A percentile compares a stretch with the other conserved stretches of the same genome.
Evolutionary conservation across 2,329 filamentous ascomycete genomes (phyloP).

Genomic region (Lizonia empirigonia): DNA sequence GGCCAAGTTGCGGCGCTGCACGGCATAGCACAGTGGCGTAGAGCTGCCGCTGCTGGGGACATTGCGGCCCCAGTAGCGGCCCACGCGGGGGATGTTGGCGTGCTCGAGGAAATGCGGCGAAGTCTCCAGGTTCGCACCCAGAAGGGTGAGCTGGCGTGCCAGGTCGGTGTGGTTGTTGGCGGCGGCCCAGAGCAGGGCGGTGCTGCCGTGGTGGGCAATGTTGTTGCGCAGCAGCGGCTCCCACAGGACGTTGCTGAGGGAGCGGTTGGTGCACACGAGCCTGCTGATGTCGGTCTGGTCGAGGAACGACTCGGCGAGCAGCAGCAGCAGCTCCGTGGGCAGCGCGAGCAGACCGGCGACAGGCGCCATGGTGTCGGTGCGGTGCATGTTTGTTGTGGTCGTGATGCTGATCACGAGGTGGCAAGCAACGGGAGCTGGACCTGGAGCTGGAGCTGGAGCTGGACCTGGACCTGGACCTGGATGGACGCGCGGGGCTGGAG

Average conservation of each 20-base stretch:
- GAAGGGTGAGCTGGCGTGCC: conserved; percentile 8
- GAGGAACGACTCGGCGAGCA: conserved; percentile 18
- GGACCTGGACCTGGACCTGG: no score
- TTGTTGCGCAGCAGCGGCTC: conserved; percentile 14
- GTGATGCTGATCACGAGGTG: conserved; percentile 4
- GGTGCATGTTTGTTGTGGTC: conserved; percentile 1
- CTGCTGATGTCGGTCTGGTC: conserved; percentile 19
- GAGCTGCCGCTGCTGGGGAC: conserved; percentile 13
- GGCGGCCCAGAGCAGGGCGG: conserved; percentile 16
- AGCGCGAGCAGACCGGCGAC: conserved; percentile 8
- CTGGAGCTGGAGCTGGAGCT: no score
- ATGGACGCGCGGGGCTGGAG: no score
- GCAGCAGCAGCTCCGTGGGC: conserved; percentile 15
- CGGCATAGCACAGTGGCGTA: conserved; percentile 15
- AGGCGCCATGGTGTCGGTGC: conserved; percentile 1
- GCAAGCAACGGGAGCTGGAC: no score
- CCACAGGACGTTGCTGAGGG: conserved; percentile 17
- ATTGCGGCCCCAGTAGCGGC: conserved; percentile 18
- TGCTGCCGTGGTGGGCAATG: conserved; percentile 18
- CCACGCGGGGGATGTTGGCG: conserved; percentile 11
- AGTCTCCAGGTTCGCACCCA: conserved; percentile 15
- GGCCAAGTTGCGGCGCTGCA: conserved; percentile 15
- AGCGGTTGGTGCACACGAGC: conserved; percentile 16
- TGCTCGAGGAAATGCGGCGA: conserved; percentile 13
- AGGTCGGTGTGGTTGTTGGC: conserved; percentile 17